Base-by-base conservation (phyloP, 805 yeast species). In the Starmerella apis region DNA sequence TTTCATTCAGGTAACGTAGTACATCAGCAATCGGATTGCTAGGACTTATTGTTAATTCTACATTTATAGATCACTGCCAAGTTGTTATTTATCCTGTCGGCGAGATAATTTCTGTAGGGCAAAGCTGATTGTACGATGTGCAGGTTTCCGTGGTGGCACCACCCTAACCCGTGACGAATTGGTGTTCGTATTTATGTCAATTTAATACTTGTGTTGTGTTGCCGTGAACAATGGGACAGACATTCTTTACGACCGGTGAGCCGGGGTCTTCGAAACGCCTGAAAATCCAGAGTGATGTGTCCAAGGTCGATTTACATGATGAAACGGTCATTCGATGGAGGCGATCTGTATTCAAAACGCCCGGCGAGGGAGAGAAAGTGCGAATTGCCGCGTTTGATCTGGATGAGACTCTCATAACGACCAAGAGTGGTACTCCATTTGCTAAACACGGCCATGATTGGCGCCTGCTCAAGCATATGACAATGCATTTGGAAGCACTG, bases 331-430 rank as follows among this genome's bases (percentile, higher is more conserved):
- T 41, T n/a, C 44, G 33, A 3, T 41, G 46, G 46, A 10, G 19
- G 37, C 36, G 37, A 1, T 9, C 27, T 3, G 46, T 4, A 14
- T 31, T 43, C 37, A 20, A 30, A 4, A 10, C 36, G 37, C 46
- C 27, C 20, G n/a, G 28, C 9, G 19, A 10, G 25, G 37, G 37
- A 35, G 46, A 31, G 19, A 31, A 30, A 8, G 45, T 48, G 18
- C 30, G 48, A 22, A 31, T 83, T 1, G 86, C 86, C 2, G 83
- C 83, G 0, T 90, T 88, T 65, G 97, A 90, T 64, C 69, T 90
- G 46, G 98, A 90, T 68, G 81, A 78, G 8, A 90, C 97, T 0
- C 57, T 90, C 7, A 76, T 86, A 0, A 62, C 63, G 14, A 80
- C 95, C 0, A 80, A 77, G 60, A 73, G 84, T 0, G 86, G 85